These are phyloP conservation scores for Marasmius tenuissimus DNA, from an alignment of 1,284 basidiomycete genomes.

Conservation along the genomic window DNA sequence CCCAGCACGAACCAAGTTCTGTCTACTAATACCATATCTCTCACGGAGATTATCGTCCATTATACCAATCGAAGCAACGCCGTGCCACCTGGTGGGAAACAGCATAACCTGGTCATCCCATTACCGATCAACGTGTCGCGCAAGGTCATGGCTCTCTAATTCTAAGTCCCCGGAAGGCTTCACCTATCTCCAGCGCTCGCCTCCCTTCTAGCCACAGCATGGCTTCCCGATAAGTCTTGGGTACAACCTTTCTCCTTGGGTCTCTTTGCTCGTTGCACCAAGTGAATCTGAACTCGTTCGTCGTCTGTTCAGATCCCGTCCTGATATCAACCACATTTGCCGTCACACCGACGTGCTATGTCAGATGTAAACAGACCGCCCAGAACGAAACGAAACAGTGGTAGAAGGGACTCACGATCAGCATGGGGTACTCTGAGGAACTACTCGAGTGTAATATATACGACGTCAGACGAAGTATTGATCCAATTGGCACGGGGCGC, in stretches of 20 bases:
- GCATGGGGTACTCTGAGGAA: slow-evolving; percentile 41
- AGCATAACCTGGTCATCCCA: no score
- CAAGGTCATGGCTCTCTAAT: not conserved
- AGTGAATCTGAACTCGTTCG: slow-evolving; percentile 73
- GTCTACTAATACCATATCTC: no score
- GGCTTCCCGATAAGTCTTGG: slow-evolving; percentile 73
- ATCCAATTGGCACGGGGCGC: slow-evolving; percentile 81
- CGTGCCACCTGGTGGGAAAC: no score
- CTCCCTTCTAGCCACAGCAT: slow-evolving; percentile 84
- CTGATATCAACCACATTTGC: slow-evolving; percentile 77
- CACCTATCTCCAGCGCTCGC: slow-evolving; percentile 63
- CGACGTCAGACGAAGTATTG: slow-evolving; percentile 71
- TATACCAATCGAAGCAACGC: no score
- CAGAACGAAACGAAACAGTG: slow-evolving; percentile 15
- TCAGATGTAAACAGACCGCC: slow-evolving; percentile 23
- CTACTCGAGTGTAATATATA: slow-evolving; percentile 59
- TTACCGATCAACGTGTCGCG: not conserved
- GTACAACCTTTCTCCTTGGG: slow-evolving; percentile 59
- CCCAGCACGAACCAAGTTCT: no score
- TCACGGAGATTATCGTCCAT: no score
- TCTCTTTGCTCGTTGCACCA: slow-evolving; percentile 50
- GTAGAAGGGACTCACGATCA: slow-evolving; percentile 45
- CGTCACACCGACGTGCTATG: slow-evolving; percentile 65
- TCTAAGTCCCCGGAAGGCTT: slow-evolving; percentile 48
- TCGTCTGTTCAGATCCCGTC: slow-evolving; percentile 66